Evolutionary conservation across 345 rosid genomes (phyloP), one percentile per base, ranked within the genome.

Genomic region (Gossypium arboreum): DNA sequence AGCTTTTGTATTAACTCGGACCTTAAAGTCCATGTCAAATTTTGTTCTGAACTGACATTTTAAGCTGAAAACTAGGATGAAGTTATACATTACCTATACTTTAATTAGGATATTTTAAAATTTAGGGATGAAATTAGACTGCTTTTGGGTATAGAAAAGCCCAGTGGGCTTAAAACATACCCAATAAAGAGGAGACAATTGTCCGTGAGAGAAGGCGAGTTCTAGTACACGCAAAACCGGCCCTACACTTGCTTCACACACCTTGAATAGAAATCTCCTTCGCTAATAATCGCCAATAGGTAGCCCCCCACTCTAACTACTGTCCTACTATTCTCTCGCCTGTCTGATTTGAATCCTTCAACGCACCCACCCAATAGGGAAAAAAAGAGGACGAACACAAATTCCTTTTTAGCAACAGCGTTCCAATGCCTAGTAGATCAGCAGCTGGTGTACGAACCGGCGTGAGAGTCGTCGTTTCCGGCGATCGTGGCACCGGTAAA

Each of bases 401-500:
- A 44, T 66, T 9, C 7, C 39, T 4, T 59, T 59, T 59, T 54
- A 65, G 39, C n/a, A n/a, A 20, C n/a, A 11, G 17, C 4, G 3
- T 39, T 12, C 41, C 73, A 68, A 81, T 89, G 94, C 73, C 83
- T 20, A 87, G 87, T 75, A 86, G 83, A 67, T 81, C 88, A 11
- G 75, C 83, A 59, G 8, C 85, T 75, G 86, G 86, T 75, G 80
- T 75, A 70, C 87, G 90, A 70, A 83, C 79, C 65, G 80, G 83
- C 79, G 86, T 92, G 22, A 76, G 94, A 80, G 87, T 90, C 59
- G 88, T 89, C 29, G 94, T 90, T 72, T 83, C 86, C 65, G 97
- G 97, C 17, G 97, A 92, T 79, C 87, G 87, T 27, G 86, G 83
- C 63, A 86, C 97, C 17, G 97, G 94, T 0, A 92, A 92, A 85